Evolutionary conservation across 768 basidiomycete species (phyloP), one percentile per base, ranked within the genome.

Genomic region (Pulveroboletus ravenelii): DNA sequence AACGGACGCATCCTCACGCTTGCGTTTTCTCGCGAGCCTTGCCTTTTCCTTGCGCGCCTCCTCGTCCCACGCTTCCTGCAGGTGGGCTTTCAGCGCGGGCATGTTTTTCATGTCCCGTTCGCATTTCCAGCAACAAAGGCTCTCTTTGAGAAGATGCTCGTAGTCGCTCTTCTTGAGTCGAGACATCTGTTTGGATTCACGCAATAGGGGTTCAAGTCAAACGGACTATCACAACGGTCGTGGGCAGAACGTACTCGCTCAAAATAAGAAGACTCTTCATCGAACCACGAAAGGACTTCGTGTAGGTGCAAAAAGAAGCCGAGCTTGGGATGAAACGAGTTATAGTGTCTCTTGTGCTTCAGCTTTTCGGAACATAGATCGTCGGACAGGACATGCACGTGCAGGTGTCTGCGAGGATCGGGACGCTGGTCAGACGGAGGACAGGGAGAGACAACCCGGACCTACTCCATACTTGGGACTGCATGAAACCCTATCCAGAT

Each of bases 281-380:
- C 87, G 52, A 89, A 85, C 91, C 91, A 93, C 2, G 78, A 75
- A 39, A 89, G 70, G n/a, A 95, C 85, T 10, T 90, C 82, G 45
- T 82, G 75, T 15, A 93, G 69, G 53, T 83, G 78, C 3, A 94
- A 61, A 69, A 95, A 94, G 70, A 91, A 95, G 1, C 89, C 91
- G 17, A 79, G 73, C 42, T 80, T 79, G 0, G 93, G 93, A 60
- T 88, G 85, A 70, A 94, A 96, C 6, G 89, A 87, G 61, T 94
- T 93, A 69, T 91, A 89, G 57, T 96, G 93, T 62, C 86, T 89
- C 74, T 95, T 96, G 48, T 74, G 78, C 70, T 93, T 95, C 73
- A 94, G 68, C 45, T 69, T 71, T 9, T 80, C 76, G 0, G 85
- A 85, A 47, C 75, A 75, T 32, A 93, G 64, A 62, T 96, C 93